phyloP scores from a whole-genome alignment of 2,329 filamentous ascomycete species.

The Pseudogymnoascus sp. region DNA sequence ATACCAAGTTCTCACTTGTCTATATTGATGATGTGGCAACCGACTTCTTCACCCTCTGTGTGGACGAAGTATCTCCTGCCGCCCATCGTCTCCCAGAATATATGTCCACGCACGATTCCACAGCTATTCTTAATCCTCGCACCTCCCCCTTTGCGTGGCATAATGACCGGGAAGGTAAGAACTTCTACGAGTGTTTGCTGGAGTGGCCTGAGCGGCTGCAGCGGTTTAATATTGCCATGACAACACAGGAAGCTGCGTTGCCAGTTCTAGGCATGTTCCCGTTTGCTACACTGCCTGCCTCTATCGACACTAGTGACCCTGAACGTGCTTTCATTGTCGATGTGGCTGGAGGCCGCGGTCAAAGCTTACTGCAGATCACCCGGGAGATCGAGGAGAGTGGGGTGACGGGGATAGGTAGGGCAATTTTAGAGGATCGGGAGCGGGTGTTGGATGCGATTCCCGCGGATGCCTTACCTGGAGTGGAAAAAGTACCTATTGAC shows the following conservation, averaged over 20 bases:
- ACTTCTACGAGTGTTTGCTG: conserved; percentile 22
- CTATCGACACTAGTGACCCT: conserved; percentile 11
- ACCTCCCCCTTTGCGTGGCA: conserved; percentile 19
- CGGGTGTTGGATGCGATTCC: conserved; percentile 1
- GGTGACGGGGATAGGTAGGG: neutral
- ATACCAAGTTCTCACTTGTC: conserved; percentile 24
- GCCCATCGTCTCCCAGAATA: conserved; percentile 21
- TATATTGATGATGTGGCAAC: conserved; percentile 23
- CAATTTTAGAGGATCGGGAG: neutral
- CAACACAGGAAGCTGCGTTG: conserved; percentile 6
- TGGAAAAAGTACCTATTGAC: neutral
- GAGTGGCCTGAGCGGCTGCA: conserved; percentile 19
- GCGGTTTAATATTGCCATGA: conserved; percentile 20
- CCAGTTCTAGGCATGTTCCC: neutral
- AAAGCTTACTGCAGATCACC: neutral
- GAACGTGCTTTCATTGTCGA: conserved; percentile 3
- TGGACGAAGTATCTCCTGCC: conserved; percentile 20
- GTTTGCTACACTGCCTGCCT: neutral
- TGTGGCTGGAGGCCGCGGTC: neutral
- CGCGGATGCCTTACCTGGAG: neutral
- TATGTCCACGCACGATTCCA: conserved; percentile 16
- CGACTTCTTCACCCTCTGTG: conserved; percentile 23
- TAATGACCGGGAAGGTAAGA: conserved; percentile 18
- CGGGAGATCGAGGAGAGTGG: neutral
- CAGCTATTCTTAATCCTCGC: conserved; percentile 14